Percentiles rank a stretch among this genome's conserved stretches.
These are phyloP conservation scores for Barnettozyma pratensis DNA, from an alignment of 805 yeast genomes.

Conservation along the genomic window DNA sequence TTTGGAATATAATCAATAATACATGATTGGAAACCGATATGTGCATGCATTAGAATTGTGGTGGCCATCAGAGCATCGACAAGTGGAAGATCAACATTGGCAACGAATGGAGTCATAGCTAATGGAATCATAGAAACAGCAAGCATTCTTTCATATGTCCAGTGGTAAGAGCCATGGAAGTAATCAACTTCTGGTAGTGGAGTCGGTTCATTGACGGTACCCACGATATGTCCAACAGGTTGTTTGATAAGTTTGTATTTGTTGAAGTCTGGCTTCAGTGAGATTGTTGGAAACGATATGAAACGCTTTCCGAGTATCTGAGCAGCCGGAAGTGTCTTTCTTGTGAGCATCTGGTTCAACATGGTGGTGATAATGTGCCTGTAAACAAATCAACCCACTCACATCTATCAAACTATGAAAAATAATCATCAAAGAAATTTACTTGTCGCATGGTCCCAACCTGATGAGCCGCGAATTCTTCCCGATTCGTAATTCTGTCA, in stretches of 20 bases:
- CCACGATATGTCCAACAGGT: slow-evolving; percentile 71
- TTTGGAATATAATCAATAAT: slow-evolving; percentile 74
- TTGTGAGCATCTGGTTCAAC: neutral
- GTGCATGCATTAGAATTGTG: slow-evolving; percentile 55
- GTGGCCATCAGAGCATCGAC: slow-evolving; percentile 55
- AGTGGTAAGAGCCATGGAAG: slow-evolving; percentile 65
- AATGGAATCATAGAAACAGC: slow-evolving; percentile 62
- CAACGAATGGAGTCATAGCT: slow-evolving; percentile 52
- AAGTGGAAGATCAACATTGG: slow-evolving; percentile 42
- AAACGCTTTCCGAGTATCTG: slow-evolving; percentile 3
- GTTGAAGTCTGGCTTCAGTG: slow-evolving; percentile 24
- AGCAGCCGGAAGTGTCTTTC: neutral
- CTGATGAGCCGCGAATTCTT: slow-evolving; percentile 2
- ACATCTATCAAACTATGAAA: neutral
- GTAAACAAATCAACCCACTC: neutral
- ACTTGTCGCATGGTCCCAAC: neutral
- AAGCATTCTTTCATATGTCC: slow-evolving; percentile 64
- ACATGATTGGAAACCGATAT: slow-evolving; percentile 71
- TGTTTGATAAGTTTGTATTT: slow-evolving; percentile 48
- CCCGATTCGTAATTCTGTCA: slow-evolving; percentile 2
- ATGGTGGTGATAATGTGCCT: neutral
- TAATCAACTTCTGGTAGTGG: slow-evolving; percentile 52
- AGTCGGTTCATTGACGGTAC: slow-evolving; percentile 68
- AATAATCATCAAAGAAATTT: too few relatives aligned
- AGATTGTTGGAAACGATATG: slow-evolving; percentile 3